Evolutionary conservation across 495 filamentous ascomycete species (phyloP), one percentile per base, ranked within the genome.

Genomic region (Penicillium longicatenatum): DNA sequence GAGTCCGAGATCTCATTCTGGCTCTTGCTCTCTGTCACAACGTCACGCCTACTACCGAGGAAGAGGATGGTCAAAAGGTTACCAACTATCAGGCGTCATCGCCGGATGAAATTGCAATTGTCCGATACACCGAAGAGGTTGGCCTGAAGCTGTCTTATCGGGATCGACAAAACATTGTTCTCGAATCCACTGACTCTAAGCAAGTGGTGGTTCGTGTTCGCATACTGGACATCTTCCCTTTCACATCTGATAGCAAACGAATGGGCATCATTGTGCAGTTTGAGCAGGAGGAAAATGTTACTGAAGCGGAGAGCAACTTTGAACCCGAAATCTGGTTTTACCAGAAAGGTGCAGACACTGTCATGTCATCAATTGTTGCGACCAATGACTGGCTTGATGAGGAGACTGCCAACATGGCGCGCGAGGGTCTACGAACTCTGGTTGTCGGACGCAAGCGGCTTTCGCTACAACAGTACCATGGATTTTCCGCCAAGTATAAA

Each of bases 231-330:
- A 86, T 99, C 3, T 99, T 99, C 64, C 95, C 95, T 2, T 98
- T 99, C 70, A 99, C 95, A 7, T 96, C 91, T 2, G 93, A 98
- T 51, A 92, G 92, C 54, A 99, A 99, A 71, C 83, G 95, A 24
- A 99, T 99, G 95, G 95, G 95, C n/a, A 90, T 98, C 55, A 86
- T 98, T 58, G 87, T 96, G 20, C 88, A 90, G 60, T 99, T 98
- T 65, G 65, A 86, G 16, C 81, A 81, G 7, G 71, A 80, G 37
- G 63, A 76, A 3, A 66, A 69, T 1, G 45, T 64, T 0, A 65
- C 76, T 6, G 72, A 69, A 6, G 63, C 70, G 1, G 52, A 59
- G 1, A 33, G 33, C 31, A 75, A 78, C 14, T 69, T 75, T 11
- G 77, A 75, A 35, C 81, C 84, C 26, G 93, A 97, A 64, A 92